phyloP scores from a whole-genome alignment of 345 rosid species.

The Lepidium sativum region DNA sequence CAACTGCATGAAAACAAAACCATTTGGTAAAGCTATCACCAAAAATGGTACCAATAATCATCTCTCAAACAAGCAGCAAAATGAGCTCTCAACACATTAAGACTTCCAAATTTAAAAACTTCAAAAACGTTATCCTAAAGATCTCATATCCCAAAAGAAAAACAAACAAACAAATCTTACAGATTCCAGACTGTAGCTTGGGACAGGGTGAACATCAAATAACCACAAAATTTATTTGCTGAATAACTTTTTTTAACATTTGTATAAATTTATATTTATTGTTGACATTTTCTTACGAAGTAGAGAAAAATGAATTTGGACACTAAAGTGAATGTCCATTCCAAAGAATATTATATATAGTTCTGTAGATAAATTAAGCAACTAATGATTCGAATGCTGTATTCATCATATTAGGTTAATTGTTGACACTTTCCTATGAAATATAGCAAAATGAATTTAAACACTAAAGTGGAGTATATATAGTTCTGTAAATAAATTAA shows the following conservation, averaged over 20 bases:
- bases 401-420: no score
- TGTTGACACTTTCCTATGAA: not conserved
- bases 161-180: no score
- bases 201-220: not conserved
- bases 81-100: not conserved
- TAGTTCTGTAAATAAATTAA: not conserved
- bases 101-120: not conserved
- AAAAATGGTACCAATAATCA: no score
- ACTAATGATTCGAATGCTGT: no score
- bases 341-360: not conserved
- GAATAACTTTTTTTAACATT: not conserved
- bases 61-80: no score
- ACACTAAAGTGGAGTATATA: slow-evolving; percentile 3
- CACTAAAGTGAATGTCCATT: slow-evolving; percentile 9
- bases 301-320: slow-evolving; percentile 8
- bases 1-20: no score
- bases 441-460: not conserved
- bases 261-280: not conserved
- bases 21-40: no score
- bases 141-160: no score
- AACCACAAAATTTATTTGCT: not conserved
- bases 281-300: not conserved
- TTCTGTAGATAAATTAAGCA: not conserved
- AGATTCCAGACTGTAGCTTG: not conserved
- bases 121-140: not conserved